phyloP scores from a whole-genome alignment of 169 alveolate species.

The Plasmodium malariae region DNA sequence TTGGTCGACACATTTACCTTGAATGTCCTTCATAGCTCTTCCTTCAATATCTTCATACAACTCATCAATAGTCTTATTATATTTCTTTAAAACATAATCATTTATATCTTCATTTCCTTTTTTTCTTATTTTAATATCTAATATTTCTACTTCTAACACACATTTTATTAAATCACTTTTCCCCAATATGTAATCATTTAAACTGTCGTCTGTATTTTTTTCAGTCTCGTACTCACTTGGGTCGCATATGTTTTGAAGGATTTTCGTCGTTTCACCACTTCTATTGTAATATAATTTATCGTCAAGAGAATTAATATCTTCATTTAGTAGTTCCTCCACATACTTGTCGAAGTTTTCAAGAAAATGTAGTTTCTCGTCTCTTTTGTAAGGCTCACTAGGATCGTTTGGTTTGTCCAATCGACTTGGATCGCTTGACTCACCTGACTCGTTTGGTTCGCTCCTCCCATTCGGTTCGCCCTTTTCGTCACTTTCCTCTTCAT shows the following conservation, averaged over 20 bases:
- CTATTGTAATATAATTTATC: constrained; percentile 21
- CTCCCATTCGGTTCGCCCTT: background rate
- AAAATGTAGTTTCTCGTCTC: constrained; percentile 9
- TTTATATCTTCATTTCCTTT: constrained; percentile 15
- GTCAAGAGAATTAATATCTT: constrained; percentile 59
- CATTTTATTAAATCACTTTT: constrained; percentile 61
- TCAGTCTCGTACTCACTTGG: constrained; percentile 49
- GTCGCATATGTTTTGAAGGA: constrained; percentile 45
- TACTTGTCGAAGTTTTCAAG: constrained; percentile 56
- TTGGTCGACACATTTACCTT: constrained; percentile 68
- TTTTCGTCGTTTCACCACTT: constrained; percentile 14
- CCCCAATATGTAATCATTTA: constrained; percentile 71
- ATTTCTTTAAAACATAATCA: constrained; percentile 42
- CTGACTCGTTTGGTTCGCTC: background rate
- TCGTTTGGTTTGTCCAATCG: background rate
- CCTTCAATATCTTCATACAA: constrained; percentile 57
- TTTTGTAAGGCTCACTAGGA: background rate
- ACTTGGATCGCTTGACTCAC: background rate
- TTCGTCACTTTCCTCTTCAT: constrained; percentile 15
- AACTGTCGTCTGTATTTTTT: constrained; percentile 1
- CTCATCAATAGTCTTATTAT: constrained; percentile 62
- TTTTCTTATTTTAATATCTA: constrained; percentile 42
- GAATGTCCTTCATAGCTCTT: constrained; percentile 65
- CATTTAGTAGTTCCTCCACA: constrained; percentile 56
- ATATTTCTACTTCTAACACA: constrained; percentile 46